Evolutionary conservation across 176 grass and related monocot genomes (phyloP).

Genomic region (Phragmites australis): DNA sequence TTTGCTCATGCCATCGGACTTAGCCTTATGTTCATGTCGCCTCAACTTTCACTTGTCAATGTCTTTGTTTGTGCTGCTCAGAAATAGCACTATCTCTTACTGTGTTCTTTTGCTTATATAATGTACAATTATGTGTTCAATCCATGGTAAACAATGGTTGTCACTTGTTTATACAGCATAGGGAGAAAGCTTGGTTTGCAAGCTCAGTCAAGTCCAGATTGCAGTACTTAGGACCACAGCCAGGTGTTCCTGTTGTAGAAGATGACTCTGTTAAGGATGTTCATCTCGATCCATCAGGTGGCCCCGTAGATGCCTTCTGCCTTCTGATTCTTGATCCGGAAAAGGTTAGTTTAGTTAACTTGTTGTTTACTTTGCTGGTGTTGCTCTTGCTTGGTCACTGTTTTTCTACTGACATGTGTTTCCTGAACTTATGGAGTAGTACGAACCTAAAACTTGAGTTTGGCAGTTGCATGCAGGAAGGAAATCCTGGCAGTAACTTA

Average conservation of each 20-base stretch:
- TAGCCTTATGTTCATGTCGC: background rate
- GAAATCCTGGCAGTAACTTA: too few species aligned
- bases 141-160: background rate
- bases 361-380: background rate
- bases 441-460: background rate
- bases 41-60: background rate
- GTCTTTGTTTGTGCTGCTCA: background rate
- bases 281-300: conserved; percentile 59
- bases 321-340: conserved; percentile 86
- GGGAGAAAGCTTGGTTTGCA: conserved; percentile 80
- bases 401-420: background rate
- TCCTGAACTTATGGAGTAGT: background rate
- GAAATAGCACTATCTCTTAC: background rate
- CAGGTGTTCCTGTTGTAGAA: conserved; percentile 60
- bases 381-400: background rate
- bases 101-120: background rate
- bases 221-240: conserved; percentile 78
- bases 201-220: conserved; percentile 75
- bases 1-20: background rate
- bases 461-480: too few species aligned
- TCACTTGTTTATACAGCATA: conserved; percentile 49
- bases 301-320: conserved; percentile 72
- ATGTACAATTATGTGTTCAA: background rate
- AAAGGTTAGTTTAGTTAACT: conserved; percentile 52
- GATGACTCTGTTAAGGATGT: conserved; percentile 50